These are phyloP conservation scores for Lepidium africanum DNA, from an alignment of 345 rosid species.

Conservation along the genomic window DNA sequence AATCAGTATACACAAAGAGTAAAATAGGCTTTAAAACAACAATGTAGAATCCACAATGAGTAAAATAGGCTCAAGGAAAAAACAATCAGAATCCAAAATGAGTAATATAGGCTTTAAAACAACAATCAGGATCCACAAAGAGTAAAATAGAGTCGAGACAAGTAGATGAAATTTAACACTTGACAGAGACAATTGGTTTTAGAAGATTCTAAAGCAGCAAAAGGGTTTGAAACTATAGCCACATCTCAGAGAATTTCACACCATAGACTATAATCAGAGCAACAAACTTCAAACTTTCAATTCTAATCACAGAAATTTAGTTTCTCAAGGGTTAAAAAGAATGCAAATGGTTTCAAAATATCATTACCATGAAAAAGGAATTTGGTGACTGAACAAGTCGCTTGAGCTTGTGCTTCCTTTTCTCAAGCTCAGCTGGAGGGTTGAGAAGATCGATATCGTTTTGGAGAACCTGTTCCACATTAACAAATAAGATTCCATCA, in stretches of 20 bases:
- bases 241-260: background rate
- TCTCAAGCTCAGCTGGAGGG: constrained; percentile 73
- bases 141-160: background rate
- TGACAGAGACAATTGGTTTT: background rate
- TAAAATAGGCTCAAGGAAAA: background rate
- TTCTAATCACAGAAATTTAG: background rate
- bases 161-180: background rate
- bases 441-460: constrained; percentile 66
- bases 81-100: background rate
- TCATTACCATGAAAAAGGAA: constrained; percentile 61
- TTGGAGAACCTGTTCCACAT: constrained; percentile 43
- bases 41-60: background rate
- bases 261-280: background rate
- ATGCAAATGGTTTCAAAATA: background rate
- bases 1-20: background rate
- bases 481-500: background rate
- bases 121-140: background rate
- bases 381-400: constrained; percentile 70
- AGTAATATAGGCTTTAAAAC: background rate
- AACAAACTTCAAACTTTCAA: background rate
- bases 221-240: too few species aligned
- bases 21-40: background rate
- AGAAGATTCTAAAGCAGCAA: background rate
- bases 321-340: background rate
- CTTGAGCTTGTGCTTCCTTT: constrained; percentile 82